These are phyloP conservation scores for Nicotiana benthamiana DNA, from an alignment of 257 asterid species.

Conservation along the genomic window DNA sequence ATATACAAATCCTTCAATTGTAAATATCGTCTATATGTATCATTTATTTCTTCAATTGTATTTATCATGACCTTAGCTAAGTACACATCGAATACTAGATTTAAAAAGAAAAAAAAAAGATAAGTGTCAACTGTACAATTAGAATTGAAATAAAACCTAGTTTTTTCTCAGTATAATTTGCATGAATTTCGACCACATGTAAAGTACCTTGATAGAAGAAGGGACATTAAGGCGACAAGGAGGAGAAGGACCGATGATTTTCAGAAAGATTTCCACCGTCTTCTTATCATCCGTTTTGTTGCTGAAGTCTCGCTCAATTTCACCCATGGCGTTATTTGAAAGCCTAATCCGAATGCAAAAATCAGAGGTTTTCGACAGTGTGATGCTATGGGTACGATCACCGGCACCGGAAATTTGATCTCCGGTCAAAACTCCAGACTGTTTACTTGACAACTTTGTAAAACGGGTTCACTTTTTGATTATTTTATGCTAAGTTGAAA, in stretches of 20 bases:
- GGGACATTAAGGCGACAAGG: constrained; percentile 63
- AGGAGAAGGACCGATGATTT: constrained; percentile 71
- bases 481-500: not conserved
- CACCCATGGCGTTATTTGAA: not conserved
- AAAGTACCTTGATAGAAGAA: constrained; percentile 53
- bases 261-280: constrained; percentile 52
- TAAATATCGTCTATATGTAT: not conserved
- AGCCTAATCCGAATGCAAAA: constrained; percentile 14
- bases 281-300: constrained; percentile 9
- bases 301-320: not conserved
- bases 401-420: not conserved
- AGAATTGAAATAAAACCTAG: not conserved
- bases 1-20: too few relatives aligned
- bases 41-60: not conserved
- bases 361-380: not conserved
- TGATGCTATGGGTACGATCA: not conserved
- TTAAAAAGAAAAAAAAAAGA: not conserved
- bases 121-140: not conserved
- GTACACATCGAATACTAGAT: not conserved
- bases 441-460: not conserved
- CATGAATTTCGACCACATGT: not conserved
- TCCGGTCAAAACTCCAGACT: not conserved
- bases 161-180: not conserved
- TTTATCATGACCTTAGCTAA: not conserved
- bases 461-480: not conserved